Evolutionary conservation across 1,284 basidiomycete species (phyloP), one percentile per base, ranked within the genome.

Genomic region (Hymenochaete sp.): DNA sequence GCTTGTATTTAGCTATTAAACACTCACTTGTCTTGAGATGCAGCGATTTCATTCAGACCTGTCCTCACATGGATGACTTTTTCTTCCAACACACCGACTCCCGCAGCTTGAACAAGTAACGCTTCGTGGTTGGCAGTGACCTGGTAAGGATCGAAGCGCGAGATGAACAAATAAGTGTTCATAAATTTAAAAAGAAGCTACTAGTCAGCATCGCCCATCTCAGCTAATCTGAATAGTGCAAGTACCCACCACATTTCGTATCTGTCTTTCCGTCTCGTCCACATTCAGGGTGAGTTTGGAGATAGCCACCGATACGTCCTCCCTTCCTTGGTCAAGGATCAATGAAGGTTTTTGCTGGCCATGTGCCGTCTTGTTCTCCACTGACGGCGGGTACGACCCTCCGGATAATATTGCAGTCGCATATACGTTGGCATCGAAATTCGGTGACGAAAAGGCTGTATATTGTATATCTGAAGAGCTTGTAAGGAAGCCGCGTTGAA

Each of bases 211-310:
- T 45, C 40, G 31, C 27, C 22, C 24, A 29, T 29, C n/a, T 29
- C 28, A 29, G 16, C 8, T 21, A 24, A 21, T 41, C 32, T 8
- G 32, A n/a, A 19, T 48, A 25, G n/a, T 38, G 42, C 22, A n/a
- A 2, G 42, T 14, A 68, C 82, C 56, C 45, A 92, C 90, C 62
- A 93, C 71, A 47, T 71, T 72, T 62, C 86, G 83, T 40, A 95
- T 79, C 62, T 95, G 88, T 58, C 83, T 86, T 22, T 83, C 82
- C 14, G 93, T 79, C 59, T 95, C 90, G 39, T 95, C 92, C 51
- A 95, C 82, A 2, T 81, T 85, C 55, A 80, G 73, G 49, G 82
- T 84, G 3, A 96, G 68, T 58, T 85, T 88, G 6, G 86, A 81
- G 26, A 95, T 82, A 2, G 89, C 87, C 1, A 88, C 75, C 4